Conservation (phyloP, 1,284 basidiomycete genomes). For the Coniferiporia sulphurascens region DNA sequence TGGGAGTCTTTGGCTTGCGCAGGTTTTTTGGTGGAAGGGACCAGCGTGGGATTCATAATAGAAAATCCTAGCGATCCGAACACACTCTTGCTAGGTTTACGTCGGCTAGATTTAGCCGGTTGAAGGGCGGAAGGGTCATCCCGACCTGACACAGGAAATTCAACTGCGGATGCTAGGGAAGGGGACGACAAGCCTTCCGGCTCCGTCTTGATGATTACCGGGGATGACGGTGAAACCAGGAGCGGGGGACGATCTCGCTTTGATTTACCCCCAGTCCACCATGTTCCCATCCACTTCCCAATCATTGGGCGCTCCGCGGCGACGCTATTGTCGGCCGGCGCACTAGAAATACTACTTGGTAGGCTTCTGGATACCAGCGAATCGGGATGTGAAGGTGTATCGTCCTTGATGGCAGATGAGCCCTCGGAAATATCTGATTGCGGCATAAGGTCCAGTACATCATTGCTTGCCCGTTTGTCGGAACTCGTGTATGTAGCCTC, state of each 20-base stretch:
- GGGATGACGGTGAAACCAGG: not conserved
- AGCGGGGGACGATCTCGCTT: conserved; percentile 21
- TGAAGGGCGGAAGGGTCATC: conserved; percentile 18
- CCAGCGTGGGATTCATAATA: conserved; percentile 45
- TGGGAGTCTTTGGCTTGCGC: conserved; percentile 18
- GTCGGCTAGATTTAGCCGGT: conserved; percentile 28
- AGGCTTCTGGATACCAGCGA: conserved; percentile 4
- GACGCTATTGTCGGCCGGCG: not conserved
- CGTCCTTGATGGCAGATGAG: not conserved
- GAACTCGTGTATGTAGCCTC: not conserved
- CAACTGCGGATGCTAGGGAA: conserved; percentile 14
- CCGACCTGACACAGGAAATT: conserved; percentile 19
- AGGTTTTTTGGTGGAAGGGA: conserved; percentile 29
- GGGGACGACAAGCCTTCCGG: not conserved
- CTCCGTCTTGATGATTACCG: not conserved
- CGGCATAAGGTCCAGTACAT: not conserved
- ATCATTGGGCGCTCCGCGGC: conserved; percentile 33
- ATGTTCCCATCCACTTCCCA: conserved; percentile 67
- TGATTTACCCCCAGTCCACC: conserved; percentile 45
- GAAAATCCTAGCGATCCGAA: conserved; percentile 69
- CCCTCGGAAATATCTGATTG: conserved; percentile 2
- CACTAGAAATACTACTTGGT: conserved; percentile 17
- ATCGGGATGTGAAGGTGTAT: conserved; percentile 6
- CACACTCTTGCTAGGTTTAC: conserved; percentile 53
- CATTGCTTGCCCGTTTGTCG: not conserved